Evolutionary conservation across 2,329 filamentous ascomycete species (phyloP), one percentile per base, ranked within the genome.

Genomic region (Fusarium praegraminearum): DNA sequence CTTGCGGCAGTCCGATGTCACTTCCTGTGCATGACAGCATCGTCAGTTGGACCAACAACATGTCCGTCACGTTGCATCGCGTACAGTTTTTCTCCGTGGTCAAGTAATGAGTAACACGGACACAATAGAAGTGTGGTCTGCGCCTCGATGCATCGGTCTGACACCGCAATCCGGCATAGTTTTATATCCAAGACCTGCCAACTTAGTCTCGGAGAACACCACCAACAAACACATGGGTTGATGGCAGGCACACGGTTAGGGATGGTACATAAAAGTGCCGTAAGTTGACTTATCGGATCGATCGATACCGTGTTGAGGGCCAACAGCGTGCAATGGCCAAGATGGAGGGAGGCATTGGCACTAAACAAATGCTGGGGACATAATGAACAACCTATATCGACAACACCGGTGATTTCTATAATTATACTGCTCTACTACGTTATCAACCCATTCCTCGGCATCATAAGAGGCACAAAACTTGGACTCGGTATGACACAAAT

Each of bases 211-310:
- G 36, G 44, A 54, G 38, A 38, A 52, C 35, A 35, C 47, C 56
- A 66, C 53, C 61, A 66, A 69, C 56, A 49, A 26, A 36, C 33
- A 24, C 30, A 54, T 43, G 22, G 43, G 38, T 24, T 36, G 16
- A 20, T 47, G 44, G 30, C 20, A 53, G 22, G 28, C 18, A 46
- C 40, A 33, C n/a, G 11, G 40, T 38, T 28, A n/a, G 30, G 30
- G 18, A 43, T 44, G 26, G 33, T 32, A 13, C 28, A 45, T 50
- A 20, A 24, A 38, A 53, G 57, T 58, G 43, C 41, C 33, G 41
- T 20, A 35, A 41, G 41, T 45, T 26, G 33, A 41, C 38, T 24
- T 20, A 32, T 43, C 46, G n/a, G 11, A 41, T 51, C 16, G 36
- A 36, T 33, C 30, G 22, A 47, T 38, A 24, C 15, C 24, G 12